phyloP scores from a whole-genome alignment of 83 land plant species.

The Thuja plicata region DNA sequence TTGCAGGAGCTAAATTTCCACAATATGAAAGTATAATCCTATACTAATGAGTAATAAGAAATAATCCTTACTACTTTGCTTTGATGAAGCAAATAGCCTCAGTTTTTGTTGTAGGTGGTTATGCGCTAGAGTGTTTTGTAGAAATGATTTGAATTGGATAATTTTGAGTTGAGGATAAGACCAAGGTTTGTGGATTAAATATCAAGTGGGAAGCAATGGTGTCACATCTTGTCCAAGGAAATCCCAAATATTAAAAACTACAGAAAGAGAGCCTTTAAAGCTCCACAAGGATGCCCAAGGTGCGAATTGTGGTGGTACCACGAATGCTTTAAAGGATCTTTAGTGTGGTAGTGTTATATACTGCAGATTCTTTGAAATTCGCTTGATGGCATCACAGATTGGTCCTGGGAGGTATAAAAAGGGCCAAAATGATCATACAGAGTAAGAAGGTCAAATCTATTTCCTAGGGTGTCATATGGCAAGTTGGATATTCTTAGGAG shows the following conservation, averaged over 20 bases:
- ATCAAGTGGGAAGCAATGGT: not conserved
- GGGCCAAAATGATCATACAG: not conserved
- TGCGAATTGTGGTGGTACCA: not conserved
- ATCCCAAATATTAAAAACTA: not conserved
- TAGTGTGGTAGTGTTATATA: not conserved
- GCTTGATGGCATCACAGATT: not conserved
- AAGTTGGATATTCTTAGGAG: not conserved
- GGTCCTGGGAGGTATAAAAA: not conserved
- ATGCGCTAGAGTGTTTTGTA: not conserved
- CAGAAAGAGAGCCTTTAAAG: too few species aligned
- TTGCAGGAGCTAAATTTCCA: not conserved
- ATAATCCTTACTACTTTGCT: not conserved
- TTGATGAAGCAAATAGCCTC: not conserved
- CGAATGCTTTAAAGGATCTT: too few species aligned
- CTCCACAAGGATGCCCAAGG: too few species aligned
- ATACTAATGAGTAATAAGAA: too few species aligned
- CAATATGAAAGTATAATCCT: not conserved
- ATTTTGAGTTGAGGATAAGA: not conserved
- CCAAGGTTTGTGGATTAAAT: too few species aligned
- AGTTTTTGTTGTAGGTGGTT: not conserved
- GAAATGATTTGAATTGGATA: too few species aligned
- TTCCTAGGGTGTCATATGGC: not conserved
- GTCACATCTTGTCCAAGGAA: not conserved
- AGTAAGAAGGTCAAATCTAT: too few species aligned
- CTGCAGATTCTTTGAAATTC: not conserved